Evolutionary conservation across 129 eudicot species (phyloP).

Genomic region (Dittrichia graveolens): DNA sequence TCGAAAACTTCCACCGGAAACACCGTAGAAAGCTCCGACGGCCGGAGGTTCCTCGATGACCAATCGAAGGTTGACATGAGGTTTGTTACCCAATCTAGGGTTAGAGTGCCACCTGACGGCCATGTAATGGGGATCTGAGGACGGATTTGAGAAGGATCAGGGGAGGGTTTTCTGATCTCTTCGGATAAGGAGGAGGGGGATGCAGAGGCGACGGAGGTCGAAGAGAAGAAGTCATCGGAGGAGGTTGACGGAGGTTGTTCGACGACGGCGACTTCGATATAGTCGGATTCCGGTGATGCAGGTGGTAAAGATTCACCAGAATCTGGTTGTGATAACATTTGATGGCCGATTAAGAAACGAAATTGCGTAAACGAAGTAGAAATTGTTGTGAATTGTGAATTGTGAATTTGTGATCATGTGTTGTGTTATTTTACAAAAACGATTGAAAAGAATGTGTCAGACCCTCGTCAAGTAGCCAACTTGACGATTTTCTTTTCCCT

Average conservation of each 20-base stretch:
- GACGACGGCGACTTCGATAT: constrained; percentile 24
- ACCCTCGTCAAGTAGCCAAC: no score
- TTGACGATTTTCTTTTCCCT: no score
- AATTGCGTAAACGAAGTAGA: not conserved
- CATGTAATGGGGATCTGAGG: constrained; percentile 77
- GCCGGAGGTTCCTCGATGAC: constrained; percentile 60
- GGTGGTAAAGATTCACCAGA: constrained; percentile 22
- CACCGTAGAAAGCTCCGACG: constrained; percentile 62
- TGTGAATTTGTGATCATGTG: not conserved
- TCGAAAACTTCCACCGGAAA: constrained; percentile 78
- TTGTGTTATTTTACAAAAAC: not conserved
- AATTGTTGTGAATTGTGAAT: not conserved
- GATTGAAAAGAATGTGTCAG: not conserved
- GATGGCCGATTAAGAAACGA: not conserved
- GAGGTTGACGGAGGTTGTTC: constrained; percentile 50
- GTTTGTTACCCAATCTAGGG: constrained; percentile 59
- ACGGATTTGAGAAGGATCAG: constrained; percentile 29
- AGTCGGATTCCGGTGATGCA: constrained; percentile 25
- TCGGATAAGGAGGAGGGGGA: constrained; percentile 33
- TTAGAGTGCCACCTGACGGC: constrained; percentile 55
- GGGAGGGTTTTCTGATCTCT: constrained; percentile 19
- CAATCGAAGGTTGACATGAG: constrained; percentile 72
- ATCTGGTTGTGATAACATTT: constrained; percentile 30
- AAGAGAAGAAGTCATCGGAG: constrained; percentile 46
- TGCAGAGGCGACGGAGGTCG: constrained; percentile 11